Conservation (phyloP, 139 green algal species). For the Edaphochlamys debaryana region DNA sequence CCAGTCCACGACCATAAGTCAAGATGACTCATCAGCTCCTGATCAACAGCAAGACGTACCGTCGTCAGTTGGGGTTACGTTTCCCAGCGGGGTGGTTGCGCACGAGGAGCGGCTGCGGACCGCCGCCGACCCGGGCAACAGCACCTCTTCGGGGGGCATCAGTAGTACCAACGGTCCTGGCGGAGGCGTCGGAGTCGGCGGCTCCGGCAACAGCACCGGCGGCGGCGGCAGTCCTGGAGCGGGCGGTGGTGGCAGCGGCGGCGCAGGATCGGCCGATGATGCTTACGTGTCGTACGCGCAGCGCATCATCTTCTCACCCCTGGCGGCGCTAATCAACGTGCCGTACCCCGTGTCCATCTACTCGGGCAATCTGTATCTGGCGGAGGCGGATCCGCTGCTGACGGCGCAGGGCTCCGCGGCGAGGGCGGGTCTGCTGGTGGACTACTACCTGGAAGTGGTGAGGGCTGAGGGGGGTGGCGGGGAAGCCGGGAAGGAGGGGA, state of each 20-base stretch:
- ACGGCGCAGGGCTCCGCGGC: slow-evolving; percentile 3
- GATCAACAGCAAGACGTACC: no score
- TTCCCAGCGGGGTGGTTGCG: no score
- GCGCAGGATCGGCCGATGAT: not conserved
- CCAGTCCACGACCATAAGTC: no score
- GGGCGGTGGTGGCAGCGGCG: not conserved
- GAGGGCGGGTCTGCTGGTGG: not conserved
- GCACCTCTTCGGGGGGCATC: not conserved
- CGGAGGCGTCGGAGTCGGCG: not conserved
- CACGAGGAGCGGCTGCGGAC: no score
- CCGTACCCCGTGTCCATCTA: slow-evolving; percentile 29
- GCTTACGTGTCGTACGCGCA: not conserved
- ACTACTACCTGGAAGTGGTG: slow-evolving; percentile 23
- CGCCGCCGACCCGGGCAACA: no score
- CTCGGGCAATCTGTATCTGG: slow-evolving; percentile 5
- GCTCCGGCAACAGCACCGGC: not conserved
- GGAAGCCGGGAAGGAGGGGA: not conserved
- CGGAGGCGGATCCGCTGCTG: slow-evolving; percentile 32
- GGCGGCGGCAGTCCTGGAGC: not conserved
- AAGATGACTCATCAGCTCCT: no score
- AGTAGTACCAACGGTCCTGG: not conserved
- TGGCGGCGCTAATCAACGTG: not conserved
- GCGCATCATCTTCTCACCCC: slow-evolving; percentile 19
- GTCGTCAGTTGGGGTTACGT: no score
- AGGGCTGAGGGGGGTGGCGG: no score